Base-by-base conservation (phyloP, 2,329 filamentous ascomycete genomes). In the Colletotrichum salicis region DNA sequence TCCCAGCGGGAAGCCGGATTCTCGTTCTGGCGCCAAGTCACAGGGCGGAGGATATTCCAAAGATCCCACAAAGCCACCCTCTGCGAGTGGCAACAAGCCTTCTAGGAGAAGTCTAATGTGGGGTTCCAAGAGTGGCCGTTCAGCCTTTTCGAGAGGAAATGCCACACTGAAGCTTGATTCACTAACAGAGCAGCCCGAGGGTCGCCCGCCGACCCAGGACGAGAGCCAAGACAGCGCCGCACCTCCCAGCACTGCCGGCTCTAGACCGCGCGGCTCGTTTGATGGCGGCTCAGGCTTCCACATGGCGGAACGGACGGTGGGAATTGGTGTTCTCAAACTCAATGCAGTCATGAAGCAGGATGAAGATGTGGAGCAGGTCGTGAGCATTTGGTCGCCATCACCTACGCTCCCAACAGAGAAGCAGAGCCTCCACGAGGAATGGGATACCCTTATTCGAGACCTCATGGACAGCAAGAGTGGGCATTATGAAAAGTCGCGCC, bases 321-420 rank as follows among this genome's bases (percentile, higher is more conserved):
- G 94, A 0, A 87, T 96, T 33, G 95, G 94, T 5, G 88, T 95
- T 5, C 79, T 97, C 55, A 92, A 93, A 75, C 85, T 98, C 57
- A 95, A 94, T 75, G 84, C 89, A 1, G 84, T 96, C 64, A 89
- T 96, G 83, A 93, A 91, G 77, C 89, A 92, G 72, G 85, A 87
- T 7, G 90, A 92, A 63, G 93, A 96, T 77, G 83, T 89, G 5
- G 94, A 97, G 77, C 92, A 94, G 71, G 87, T 93, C 1, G 85
- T 97, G 66, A 91, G 88, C 45, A 89, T 97, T 51, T 97, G 94
- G 94, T 87, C 93, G 1, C 89, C 93, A 0, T 84, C 87, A 2
- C 78, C 87, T 31, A 86, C 83, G 45, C 84, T 85, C 22, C 82
- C 83, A 5, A 84, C 88, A 15, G 89, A 93, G 59, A 88, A 86